phyloP scores from a whole-genome alignment of 768 basidiomycete genomes.

The Gyrodon lividus region DNA sequence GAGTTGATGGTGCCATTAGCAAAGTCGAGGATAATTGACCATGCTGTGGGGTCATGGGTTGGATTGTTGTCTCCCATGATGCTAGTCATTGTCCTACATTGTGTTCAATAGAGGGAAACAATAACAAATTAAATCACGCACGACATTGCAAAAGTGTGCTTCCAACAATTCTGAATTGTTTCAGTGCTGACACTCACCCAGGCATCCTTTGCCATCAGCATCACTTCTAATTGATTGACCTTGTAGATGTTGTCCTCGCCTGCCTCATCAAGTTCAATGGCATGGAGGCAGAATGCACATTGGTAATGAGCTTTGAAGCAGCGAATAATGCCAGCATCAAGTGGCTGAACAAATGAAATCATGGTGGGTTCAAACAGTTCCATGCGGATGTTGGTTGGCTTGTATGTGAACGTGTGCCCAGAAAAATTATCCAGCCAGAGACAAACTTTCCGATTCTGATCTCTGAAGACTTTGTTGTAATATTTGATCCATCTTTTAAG shows the following conservation, averaged over 20 bases:
- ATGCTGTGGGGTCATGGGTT: too few species aligned
- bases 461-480: slow-evolving; percentile 16
- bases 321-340: slow-evolving; percentile 2
- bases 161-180: too few species aligned
- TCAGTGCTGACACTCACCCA: neutral
- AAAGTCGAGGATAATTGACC: too few species aligned
- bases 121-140: too few species aligned
- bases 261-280: neutral
- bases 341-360: too few species aligned
- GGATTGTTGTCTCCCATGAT: too few species aligned
- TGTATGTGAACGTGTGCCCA: slow-evolving; percentile 2
- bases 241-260: neutral
- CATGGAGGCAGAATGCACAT: neutral
- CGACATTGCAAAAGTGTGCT: too few species aligned
- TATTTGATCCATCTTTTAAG: slow-evolving; percentile 24
- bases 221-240: neutral
- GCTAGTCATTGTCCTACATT: too few species aligned
- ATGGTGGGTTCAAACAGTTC: neutral
- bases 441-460: slow-evolving; percentile 10
- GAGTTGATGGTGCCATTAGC: too few species aligned
- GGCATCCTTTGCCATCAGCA: neutral
- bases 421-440: slow-evolving; percentile 6
- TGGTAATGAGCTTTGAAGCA: slow-evolving; percentile 37
- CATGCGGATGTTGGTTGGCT: slow-evolving; percentile 4
- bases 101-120: too few species aligned